These are phyloP conservation scores for Phylloporus sp. DNA, from an alignment of 768 basidiomycete species.

Conservation along the genomic window DNA sequence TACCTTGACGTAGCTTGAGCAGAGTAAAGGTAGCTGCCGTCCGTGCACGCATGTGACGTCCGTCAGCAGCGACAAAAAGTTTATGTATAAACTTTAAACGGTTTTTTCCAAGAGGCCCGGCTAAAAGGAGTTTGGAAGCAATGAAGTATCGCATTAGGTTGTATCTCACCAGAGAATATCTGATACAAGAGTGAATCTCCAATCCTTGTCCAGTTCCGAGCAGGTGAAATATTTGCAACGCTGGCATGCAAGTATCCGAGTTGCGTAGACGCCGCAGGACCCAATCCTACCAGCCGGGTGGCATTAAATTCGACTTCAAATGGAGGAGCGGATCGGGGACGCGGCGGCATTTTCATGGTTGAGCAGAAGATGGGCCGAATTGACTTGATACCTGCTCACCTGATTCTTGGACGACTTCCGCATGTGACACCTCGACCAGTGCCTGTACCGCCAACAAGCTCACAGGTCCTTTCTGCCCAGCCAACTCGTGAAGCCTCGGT, in stretches of 20 bases:
- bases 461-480: slow-evolving; percentile 8
- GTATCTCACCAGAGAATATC: slow-evolving; percentile 4
- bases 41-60: slow-evolving; percentile 4
- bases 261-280: slow-evolving; percentile 1
- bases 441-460: slow-evolving; percentile 21
- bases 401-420: slow-evolving; percentile 7
- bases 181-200: slow-evolving; percentile 9
- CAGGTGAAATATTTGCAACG: slow-evolving; percentile 7
- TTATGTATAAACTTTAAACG: slow-evolving; percentile 8
- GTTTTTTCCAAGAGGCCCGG: slow-evolving; percentile 1
- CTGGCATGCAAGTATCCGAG: slow-evolving; percentile 9
- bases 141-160: neutral
- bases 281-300: neutral
- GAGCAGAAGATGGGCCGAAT: neutral
- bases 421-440: slow-evolving; percentile 12
- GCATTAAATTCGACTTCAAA: neutral
- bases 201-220: slow-evolving; percentile 12
- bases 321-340: no score
- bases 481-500: slow-evolving; percentile 11
- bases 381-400: neutral
- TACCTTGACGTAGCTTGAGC: slow-evolving; percentile 7
- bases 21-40: slow-evolving; percentile 16
- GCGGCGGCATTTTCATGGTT: no score
- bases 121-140: neutral
- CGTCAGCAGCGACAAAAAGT: slow-evolving; percentile 5